These are phyloP conservation scores for Chalaropsis ovoidea DNA, from an alignment of 2,329 filamentous ascomycete species.

Conservation along the genomic window DNA sequence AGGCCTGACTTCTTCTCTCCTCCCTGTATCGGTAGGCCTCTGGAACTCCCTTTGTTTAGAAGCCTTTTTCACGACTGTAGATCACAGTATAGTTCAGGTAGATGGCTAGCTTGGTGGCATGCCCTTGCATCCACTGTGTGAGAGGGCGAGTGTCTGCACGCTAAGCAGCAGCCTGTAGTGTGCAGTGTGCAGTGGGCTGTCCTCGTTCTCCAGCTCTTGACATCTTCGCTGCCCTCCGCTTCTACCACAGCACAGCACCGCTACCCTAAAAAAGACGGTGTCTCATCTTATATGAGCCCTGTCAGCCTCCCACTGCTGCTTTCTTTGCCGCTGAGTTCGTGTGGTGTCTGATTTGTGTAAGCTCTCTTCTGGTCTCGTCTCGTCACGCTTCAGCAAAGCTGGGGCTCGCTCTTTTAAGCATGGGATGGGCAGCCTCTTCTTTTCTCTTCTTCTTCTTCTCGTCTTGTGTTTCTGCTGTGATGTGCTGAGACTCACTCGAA, in stretches of 20 bases:
- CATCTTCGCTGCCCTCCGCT: no score
- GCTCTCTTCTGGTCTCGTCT: neutral
- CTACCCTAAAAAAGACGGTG: neutral
- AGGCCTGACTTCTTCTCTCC: neutral
- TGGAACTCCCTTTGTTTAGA: neutral
- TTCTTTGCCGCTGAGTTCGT: neutral
- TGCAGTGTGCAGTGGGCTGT: no score
- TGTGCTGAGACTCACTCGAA: no score
- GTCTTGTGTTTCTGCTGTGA: no score
- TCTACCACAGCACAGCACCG: no score
- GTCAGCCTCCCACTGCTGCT: slow-evolving; percentile 5
- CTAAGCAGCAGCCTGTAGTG: no score
- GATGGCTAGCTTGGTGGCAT: neutral
- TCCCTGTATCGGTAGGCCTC: neutral
- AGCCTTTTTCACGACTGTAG: neutral
- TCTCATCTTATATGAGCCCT: slow-evolving; percentile 15
- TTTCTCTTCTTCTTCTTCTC: no score
- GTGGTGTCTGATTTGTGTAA: slow-evolving; percentile 12
- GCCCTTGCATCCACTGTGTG: neutral
- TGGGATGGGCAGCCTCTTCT: no score
- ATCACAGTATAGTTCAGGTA: neutral
- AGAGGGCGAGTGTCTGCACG: neutral
- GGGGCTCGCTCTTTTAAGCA: no score
- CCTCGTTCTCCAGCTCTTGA: no score
- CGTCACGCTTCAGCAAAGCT: no score